Percentiles rank a stretch among this genome's conserved stretches.
phyloP scores from a whole-genome alignment of 2,329 filamentous ascomycete species.

The Clonostachys rhizophaga region DNA sequence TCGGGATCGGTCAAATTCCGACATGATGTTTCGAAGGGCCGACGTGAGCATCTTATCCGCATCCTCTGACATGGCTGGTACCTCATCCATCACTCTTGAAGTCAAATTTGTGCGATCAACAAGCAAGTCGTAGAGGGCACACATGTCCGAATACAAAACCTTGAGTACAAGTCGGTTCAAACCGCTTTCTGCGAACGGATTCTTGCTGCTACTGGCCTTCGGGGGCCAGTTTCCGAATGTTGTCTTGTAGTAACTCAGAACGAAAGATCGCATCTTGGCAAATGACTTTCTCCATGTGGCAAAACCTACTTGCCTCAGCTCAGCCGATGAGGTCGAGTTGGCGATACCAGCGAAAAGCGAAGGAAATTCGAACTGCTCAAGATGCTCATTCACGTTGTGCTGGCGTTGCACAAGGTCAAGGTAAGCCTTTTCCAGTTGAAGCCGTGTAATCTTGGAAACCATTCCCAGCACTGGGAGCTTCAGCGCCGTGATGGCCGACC shows the following conservation, averaged over 20 bases:
- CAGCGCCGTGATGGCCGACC: constrained; percentile 64
- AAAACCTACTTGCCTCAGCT: constrained; percentile 76
- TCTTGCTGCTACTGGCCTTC: constrained; percentile 88
- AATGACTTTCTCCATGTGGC: constrained; percentile 79
- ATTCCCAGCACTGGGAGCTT: constrained; percentile 65
- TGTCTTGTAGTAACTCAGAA: constrained; percentile 60
- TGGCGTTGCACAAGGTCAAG: constrained; percentile 74
- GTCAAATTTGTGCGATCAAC: constrained; percentile 78
- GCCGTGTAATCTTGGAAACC: constrained; percentile 67
- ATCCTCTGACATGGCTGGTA: constrained; percentile 48
- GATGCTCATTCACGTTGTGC: constrained; percentile 62
- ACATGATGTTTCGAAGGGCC: constrained; percentile 73
- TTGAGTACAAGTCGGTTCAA: constrained; percentile 80
- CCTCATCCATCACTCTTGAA: constrained; percentile 70
- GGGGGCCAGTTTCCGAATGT: constrained; percentile 75
- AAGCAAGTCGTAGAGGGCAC: constrained; percentile 80
- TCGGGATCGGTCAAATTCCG: constrained; percentile 83
- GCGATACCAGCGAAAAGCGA: constrained; percentile 84
- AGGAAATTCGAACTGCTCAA: constrained; percentile 90
- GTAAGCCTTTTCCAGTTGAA: constrained; percentile 76
- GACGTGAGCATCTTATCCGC: constrained; percentile 57
- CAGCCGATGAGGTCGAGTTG: constrained; percentile 72
- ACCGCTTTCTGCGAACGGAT: constrained; percentile 78
- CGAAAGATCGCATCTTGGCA: constrained; percentile 67
- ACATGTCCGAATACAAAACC: constrained; percentile 81